phyloP scores from a whole-genome alignment of 106 monocot species.

The Vanilla planifolia region DNA sequence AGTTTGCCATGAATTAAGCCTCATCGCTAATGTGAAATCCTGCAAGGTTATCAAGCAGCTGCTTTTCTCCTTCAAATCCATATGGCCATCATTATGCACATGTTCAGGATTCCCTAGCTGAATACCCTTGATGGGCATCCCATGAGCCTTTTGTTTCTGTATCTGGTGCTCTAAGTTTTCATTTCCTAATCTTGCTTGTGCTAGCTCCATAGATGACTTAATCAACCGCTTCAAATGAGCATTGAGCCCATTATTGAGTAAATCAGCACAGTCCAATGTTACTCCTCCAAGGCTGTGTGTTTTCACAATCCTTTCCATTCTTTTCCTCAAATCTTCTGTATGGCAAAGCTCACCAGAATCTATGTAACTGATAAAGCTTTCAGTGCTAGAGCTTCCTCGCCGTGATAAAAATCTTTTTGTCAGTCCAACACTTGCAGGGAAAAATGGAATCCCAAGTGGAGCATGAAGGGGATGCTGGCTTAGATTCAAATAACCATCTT shows the following conservation, averaged over 20 bases:
- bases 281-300: conserved; percentile 51
- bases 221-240: conserved; percentile 71
- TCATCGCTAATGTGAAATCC: conserved; percentile 72
- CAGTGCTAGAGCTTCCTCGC: conserved; percentile 8
- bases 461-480: conserved; percentile 38
- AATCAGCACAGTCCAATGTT: conserved; percentile 63
- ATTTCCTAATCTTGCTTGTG: conserved; percentile 22
- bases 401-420: conserved; percentile 18
- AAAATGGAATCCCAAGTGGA: conserved; percentile 84
- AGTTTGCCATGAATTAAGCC: conserved; percentile 49
- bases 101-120: conserved; percentile 38
- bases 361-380: conserved; percentile 25
- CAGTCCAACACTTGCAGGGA: conserved; percentile 57
- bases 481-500: conserved; percentile 5
- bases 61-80: conserved; percentile 22
- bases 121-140: conserved; percentile 47
- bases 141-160: conserved; percentile 30
- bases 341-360: conserved; percentile 41
- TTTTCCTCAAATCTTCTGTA: conserved; percentile 57
- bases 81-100: conserved; percentile 26
- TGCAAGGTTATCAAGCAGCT: conserved; percentile 28
- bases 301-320: conserved; percentile 67
- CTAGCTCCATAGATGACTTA: conserved; percentile 57
- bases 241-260: conserved; percentile 84
- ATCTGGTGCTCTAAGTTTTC: conserved; percentile 20